Conservation (phyloP, 768 basidiomycete genomes). For the Daedaleopsis nitida region DNA sequence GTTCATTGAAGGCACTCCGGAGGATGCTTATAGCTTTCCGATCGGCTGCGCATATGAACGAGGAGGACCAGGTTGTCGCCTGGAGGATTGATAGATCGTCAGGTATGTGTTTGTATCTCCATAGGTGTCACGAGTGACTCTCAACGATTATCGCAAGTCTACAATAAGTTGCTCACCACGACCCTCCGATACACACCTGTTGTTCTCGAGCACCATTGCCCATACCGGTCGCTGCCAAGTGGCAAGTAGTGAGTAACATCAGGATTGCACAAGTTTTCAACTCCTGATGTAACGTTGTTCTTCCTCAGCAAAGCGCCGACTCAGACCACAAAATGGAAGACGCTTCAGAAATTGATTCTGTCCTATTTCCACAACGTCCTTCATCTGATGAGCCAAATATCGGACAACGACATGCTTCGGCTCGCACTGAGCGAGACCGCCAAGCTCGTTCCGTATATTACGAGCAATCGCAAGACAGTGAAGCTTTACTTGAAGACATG, state of each 20-base stretch:
- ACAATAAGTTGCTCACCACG: constrained; percentile 88
- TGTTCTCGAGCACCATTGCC: constrained; percentile 83
- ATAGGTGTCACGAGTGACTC: background rate
- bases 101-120: constrained; percentile 45
- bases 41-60: constrained; percentile 87
- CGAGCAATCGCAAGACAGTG: constrained; percentile 80
- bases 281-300: too few species aligned
- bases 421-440: constrained; percentile 82
- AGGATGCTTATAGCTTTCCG: constrained; percentile 90
- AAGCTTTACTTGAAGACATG: constrained; percentile 91
- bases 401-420: constrained; percentile 62
- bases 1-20: constrained; percentile 80
- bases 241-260: constrained; percentile 77
- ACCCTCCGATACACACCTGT: constrained; percentile 89
- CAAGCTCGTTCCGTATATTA: constrained; percentile 88
- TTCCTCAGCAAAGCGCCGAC: constrained; percentile 74
- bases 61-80: constrained; percentile 74
- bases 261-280: too few species aligned
- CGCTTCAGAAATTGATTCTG: constrained; percentile 82
- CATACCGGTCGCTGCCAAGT: constrained; percentile 77
- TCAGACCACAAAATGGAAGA: constrained; percentile 79
- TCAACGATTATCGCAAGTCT: constrained; percentile 56
- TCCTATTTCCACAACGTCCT: constrained; percentile 90
- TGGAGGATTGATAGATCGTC: constrained; percentile 86
- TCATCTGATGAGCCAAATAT: constrained; percentile 75